Evolutionary conservation across 1,139 yeast genomes (phyloP), one percentile per base, ranked within the genome.

Genomic region (Sugiyamaella pinicola): DNA sequence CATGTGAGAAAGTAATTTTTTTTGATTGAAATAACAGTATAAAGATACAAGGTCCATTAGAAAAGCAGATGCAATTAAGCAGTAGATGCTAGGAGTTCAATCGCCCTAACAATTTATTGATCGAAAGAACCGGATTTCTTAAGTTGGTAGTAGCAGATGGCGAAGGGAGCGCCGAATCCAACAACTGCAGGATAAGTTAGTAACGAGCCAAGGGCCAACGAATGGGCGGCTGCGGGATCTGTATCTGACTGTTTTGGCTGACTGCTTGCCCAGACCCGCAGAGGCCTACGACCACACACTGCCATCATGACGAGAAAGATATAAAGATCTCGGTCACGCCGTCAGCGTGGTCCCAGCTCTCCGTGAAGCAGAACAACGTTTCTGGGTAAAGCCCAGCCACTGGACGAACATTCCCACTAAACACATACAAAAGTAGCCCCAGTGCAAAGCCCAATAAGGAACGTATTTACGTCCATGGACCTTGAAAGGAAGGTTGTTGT

Each of bases 401-500:
- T n/a, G n/a, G n/a, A 3, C 8, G 4, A 7, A 26, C 9, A 26
- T n/a, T 2, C 31, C 31, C 9, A 3, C 3, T 3, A 13, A 29
- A 40, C 21, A 71, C 76, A 49, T 69, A 70, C 90, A 84, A 68
- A 88, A 81, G 75, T 83, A 84, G 53, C 91, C 83, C 79, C 87
- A 85, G 78, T 85, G 96, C 62, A 84, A 78, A 51, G 88, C 76
- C 64, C 83, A 85, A 72, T 81, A 89, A 61, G 98, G 98, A 61
- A 91, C 80, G 54, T 40, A 61, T 77, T 83, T 87, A 81, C 96
- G 88, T 81, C 83, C 78, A 80, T 88, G 89, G 61, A 93, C 95
- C 79, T 83, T 82, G 83, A 91, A 93, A 61, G 99, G 99, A 62
- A 93, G 69, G 81, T 93, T 93, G 69, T 86, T 78, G 84, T 93